Percentiles rank a stretch among this genome's conserved stretches.
These are phyloP conservation scores for Calonectria hongkongensis DNA, from an alignment of 2,329 filamentous ascomycete species.

Conservation along the genomic window DNA sequence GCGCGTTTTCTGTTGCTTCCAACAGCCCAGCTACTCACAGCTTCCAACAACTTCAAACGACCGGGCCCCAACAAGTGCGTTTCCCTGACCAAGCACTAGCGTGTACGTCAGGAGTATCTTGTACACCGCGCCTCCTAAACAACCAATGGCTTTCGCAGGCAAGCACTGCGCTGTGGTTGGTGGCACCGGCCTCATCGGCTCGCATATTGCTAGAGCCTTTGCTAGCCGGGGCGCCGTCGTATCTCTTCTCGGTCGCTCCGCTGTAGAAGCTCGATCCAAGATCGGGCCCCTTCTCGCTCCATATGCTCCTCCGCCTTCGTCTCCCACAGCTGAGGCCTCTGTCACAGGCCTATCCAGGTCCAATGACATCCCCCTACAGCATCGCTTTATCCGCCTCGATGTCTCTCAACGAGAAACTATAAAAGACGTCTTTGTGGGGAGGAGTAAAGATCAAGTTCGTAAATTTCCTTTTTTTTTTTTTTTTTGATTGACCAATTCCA, in stretches of 20 bases:
- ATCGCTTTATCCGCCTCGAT: constrained; percentile 61
- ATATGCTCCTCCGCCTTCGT: constrained; percentile 44
- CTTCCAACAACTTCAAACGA: no score
- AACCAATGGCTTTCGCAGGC: constrained; percentile 61
- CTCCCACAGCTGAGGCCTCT: not conserved
- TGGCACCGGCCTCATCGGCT: constrained; percentile 82
- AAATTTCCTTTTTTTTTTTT: no score
- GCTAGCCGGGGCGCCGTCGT: constrained; percentile 76
- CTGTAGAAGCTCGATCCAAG: constrained; percentile 65
- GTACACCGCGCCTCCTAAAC: constrained; percentile 16
- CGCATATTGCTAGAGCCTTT: constrained; percentile 80
- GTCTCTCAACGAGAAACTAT: constrained; percentile 55
- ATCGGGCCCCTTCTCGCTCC: constrained; percentile 58
- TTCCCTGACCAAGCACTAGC: no score
- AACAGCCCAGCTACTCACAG: no score
- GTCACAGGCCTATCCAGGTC: constrained; percentile 21
- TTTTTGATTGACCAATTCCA: not conserved
- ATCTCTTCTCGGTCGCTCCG: constrained; percentile 77
- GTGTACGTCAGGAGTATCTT: not conserved
- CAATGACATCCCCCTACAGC: constrained; percentile 48
- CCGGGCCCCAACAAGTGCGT: no score
- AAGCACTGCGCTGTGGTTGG: constrained; percentile 80
- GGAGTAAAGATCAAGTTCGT: constrained; percentile 41
- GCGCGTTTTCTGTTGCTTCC: no score
- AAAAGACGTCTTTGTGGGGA: constrained; percentile 55